phyloP scores from a whole-genome alignment of 768 basidiomycete species.

The Hysterangium stoloniferum region DNA sequence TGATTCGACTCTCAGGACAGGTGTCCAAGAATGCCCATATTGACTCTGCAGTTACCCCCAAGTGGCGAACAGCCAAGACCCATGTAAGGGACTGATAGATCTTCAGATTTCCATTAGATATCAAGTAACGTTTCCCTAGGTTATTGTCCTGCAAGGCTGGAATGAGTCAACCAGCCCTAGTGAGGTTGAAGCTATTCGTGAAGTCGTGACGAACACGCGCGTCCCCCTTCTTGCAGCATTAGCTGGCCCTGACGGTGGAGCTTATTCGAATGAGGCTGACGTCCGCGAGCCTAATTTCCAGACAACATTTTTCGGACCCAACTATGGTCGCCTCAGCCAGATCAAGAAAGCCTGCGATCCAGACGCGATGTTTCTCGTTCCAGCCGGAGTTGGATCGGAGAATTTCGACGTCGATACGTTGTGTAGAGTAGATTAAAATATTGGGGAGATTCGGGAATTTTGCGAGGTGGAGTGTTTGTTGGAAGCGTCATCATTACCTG shows the following conservation, averaged over 20 bases:
- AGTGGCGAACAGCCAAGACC: slow-evolving; percentile 31
- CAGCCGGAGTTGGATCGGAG: slow-evolving; percentile 25
- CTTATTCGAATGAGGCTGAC: slow-evolving; percentile 31
- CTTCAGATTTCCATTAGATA: not conserved
- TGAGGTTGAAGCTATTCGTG: slow-evolving; percentile 14
- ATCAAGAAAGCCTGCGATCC: slow-evolving; percentile 29
- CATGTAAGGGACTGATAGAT: slow-evolving; percentile 27
- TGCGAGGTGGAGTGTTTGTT: too few species aligned
- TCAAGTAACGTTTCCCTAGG: not conserved
- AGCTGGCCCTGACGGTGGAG: slow-evolving; percentile 15
- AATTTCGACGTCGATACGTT: slow-evolving; percentile 19
- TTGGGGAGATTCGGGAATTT: not conserved
- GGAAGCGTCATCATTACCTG: too few species aligned
- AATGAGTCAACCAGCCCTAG: not conserved
- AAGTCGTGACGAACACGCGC: not conserved
- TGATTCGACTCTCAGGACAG: slow-evolving; percentile 19
- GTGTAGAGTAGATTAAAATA: not conserved
- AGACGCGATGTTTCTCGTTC: slow-evolving; percentile 26
- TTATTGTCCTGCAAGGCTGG: slow-evolving; percentile 3
- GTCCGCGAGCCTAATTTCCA: slow-evolving; percentile 24
- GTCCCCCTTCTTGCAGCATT: not conserved
- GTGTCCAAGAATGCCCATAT: slow-evolving; percentile 29
- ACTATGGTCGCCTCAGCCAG: slow-evolving; percentile 23
- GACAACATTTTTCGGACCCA: slow-evolving; percentile 28
- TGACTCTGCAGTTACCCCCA: slow-evolving; percentile 27